These are phyloP conservation scores for Penicillium aurantiogriseum DNA, from an alignment of 2,329 filamentous ascomycete species.

Conservation along the genomic window DNA sequence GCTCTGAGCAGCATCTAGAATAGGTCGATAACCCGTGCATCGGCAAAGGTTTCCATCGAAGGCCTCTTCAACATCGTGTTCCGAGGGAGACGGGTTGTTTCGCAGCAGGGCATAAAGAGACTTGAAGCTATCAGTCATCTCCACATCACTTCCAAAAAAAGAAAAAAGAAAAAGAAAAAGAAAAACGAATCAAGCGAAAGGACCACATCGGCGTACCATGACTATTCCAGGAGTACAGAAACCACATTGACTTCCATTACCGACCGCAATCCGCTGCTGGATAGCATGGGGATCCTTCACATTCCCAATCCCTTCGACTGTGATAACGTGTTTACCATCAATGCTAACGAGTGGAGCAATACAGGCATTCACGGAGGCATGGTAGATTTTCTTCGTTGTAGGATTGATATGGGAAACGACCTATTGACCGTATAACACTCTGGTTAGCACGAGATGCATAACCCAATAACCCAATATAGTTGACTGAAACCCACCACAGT, in stretches of 20 bases:
- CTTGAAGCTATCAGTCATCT: conserved; percentile 39
- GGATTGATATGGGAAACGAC: conserved; percentile 91
- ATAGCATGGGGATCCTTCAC: conserved; percentile 81
- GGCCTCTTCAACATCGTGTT: conserved; percentile 87
- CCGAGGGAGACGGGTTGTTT: conserved; percentile 73
- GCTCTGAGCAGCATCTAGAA: conserved; percentile 88
- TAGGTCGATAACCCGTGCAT: conserved; percentile 92
- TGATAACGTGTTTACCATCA: conserved; percentile 97
- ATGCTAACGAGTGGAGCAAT: conserved; percentile 88
- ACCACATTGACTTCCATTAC: conserved; percentile 89
- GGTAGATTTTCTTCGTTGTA: conserved; percentile 87
- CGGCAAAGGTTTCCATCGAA: conserved; percentile 96
- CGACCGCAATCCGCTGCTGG: conserved; percentile 86
- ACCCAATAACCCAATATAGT: neutral
- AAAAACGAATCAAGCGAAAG: neutral
- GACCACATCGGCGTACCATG: conserved; percentile 56
- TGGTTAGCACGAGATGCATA: conserved; percentile 19
- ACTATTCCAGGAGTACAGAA: conserved; percentile 98
- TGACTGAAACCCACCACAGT: conserved; percentile 63
- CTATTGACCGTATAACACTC: conserved; percentile 32
- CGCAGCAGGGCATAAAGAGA: conserved; percentile 89
- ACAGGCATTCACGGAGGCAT: conserved; percentile 95
- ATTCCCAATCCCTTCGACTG: conserved; percentile 91
- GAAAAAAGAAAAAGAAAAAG: no score
- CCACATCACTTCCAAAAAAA: neutral